A percentile compares a stretch with the other conserved stretches of the same genome.
Conservation (phyloP, 768 basidiomycete genomes). For the Nevesoporus exiguus region DNA sequence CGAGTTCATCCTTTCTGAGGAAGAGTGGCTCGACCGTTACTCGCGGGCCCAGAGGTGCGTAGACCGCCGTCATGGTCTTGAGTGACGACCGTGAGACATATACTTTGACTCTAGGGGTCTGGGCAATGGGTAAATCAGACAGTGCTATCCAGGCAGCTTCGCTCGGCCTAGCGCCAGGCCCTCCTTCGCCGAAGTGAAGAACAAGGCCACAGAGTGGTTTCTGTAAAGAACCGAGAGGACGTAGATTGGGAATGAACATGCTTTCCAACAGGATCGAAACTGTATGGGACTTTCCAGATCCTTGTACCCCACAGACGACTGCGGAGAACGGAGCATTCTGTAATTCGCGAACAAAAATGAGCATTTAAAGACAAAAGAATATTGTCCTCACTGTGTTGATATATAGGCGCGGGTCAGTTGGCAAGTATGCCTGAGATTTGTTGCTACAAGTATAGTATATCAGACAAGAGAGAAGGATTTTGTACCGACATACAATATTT, state of each 20-base stretch:
- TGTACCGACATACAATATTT: slow-evolving; percentile 40
- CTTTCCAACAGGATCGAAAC: slow-evolving; percentile 66
- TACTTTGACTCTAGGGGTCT: slow-evolving; percentile 39
- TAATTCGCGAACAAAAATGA: background rate
- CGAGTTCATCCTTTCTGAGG: slow-evolving; percentile 58
- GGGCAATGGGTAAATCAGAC: slow-evolving; percentile 32
- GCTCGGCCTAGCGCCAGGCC: slow-evolving; percentile 50
- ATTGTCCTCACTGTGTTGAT: slow-evolving; percentile 55
- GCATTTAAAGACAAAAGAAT: background rate
- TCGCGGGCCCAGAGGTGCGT: slow-evolving; percentile 46
- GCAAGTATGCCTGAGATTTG: slow-evolving; percentile 27
- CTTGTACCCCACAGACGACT: slow-evolving; percentile 74
- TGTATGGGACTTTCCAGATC: slow-evolving; percentile 73
- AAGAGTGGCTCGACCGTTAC: slow-evolving; percentile 53
- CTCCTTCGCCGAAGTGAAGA: slow-evolving; percentile 69
- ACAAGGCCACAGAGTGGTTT: slow-evolving; percentile 62
- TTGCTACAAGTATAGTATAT: slow-evolving; percentile 21
- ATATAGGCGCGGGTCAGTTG: slow-evolving; percentile 53
- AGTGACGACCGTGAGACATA: slow-evolving; percentile 62
- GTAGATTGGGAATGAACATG: slow-evolving; percentile 57
- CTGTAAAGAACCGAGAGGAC: slow-evolving; percentile 46
- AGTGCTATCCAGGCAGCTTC: slow-evolving; percentile 63
- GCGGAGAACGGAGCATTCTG: slow-evolving; percentile 76
- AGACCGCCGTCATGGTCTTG: slow-evolving; percentile 56
- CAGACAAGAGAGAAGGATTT: background rate